Evolutionary conservation across 345 rosid species (phyloP), one percentile per base, ranked within the genome.

Genomic region (Rhodamnia argentea): DNA sequence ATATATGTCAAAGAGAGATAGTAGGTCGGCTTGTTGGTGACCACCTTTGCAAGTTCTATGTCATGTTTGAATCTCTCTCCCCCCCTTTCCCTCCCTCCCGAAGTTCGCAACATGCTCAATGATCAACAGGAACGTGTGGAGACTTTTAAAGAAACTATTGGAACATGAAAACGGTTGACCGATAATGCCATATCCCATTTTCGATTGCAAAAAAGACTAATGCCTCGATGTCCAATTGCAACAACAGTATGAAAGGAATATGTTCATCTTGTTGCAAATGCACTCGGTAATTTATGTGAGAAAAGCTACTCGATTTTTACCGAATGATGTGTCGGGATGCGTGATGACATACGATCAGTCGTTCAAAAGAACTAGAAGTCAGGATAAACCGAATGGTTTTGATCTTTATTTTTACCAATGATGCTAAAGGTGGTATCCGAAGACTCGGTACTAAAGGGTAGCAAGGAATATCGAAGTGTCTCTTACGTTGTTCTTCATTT

Each of bases 11-110:
- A 85, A 52, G 76, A n/a, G 27, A 50, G 15, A 40, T 2, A 86
- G 84, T 88, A 86, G 91, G 92, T 90, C 82, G 83, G 85, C 55
- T 87, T 90, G 53, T 88, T 90, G 94, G 93, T 91, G 93, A 92
- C 91, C 93, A 87, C 52, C 90, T 56, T 85, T 3, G 59, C 32
- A 57, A 44, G 27, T 56, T 59, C 55, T n/a, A 13, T 52, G 5
- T 50, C 56, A 13, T 42, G 5, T 37, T 70, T 70, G 81, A 37
- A 70, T 37, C 78, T 54, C 26, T 42, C 26, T 52, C 60, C 84
- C 32, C 29, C 22, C 22, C 74, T 13, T 22, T 52, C 32, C 26
- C 57, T 51, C 47, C 32, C 81, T n/a, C 16, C 20, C 84, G 47
- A 5, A 37, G 47, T 70, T 47, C 13, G 26, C 81, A 70, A 70